These are phyloP conservation scores for Gnetum montanum DNA, from an alignment of 75 land plant species.

Conservation along the genomic window DNA sequence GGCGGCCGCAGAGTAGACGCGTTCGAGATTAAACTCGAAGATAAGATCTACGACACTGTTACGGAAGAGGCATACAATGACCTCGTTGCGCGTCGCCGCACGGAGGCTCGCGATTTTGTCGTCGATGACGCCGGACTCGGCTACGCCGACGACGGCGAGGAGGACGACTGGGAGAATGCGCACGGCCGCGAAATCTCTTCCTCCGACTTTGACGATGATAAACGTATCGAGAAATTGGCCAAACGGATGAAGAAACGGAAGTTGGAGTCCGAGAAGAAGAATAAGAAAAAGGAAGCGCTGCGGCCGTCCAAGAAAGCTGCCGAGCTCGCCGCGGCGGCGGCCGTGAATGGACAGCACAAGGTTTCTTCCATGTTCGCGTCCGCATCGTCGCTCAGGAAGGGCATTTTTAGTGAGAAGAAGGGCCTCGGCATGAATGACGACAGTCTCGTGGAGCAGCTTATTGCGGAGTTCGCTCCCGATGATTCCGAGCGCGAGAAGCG, in stretches of 20 bases:
- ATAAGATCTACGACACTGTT: conserved; percentile 78
- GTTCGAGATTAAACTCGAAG: conserved; percentile 67
- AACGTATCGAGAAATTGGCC: conserved; percentile 4
- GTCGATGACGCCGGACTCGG: conserved; percentile 80
- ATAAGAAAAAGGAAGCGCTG: conserved; percentile 9
- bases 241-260: conserved; percentile 26
- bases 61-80: conserved; percentile 74
- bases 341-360: conserved; percentile 72
- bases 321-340: conserved; percentile 55
- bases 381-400: conserved; percentile 27
- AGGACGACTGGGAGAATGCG: conserved; percentile 73
- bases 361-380: conserved; percentile 78
- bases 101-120: conserved; percentile 55
- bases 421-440: conserved; percentile 24
- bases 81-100: conserved; percentile 60
- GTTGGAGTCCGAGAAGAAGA: conserved; percentile 12
- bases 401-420: conserved; percentile 20
- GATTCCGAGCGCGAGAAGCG: conserved; percentile 60
- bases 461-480: conserved; percentile 69
- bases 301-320: conserved; percentile 16
- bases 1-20: conserved; percentile 51
- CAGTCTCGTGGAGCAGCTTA: conserved; percentile 76
- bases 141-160: conserved; percentile 76
- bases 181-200: conserved; percentile 20
- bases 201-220: conserved; percentile 31